Conservation (phyloP, 495 filamentous ascomycete species). For the Neurospora sp. region DNA sequence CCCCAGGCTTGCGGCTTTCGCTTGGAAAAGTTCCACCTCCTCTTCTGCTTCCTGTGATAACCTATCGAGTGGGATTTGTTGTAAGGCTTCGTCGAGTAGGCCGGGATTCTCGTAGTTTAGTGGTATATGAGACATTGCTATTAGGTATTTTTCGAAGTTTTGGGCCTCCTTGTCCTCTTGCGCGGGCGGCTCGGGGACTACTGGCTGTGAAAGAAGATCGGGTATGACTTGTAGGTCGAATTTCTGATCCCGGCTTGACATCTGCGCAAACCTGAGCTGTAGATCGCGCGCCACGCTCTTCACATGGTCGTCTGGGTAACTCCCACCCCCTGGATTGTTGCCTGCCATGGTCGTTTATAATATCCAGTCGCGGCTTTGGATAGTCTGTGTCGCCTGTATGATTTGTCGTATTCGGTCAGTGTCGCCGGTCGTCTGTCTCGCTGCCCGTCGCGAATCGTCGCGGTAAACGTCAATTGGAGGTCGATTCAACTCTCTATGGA, state of each 20-base stretch:
- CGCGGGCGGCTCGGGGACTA: slow-evolving; percentile 40
- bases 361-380: neutral
- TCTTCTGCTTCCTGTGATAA: slow-evolving; percentile 93
- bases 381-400: neutral
- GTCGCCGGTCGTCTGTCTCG: neutral
- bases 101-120: slow-evolving; percentile 96
- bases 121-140: slow-evolving; percentile 72
- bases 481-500: neutral
- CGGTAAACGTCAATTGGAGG: neutral
- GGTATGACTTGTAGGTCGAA: neutral
- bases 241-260: neutral
- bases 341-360: neutral
- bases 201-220: neutral
- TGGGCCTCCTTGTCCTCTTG: slow-evolving; percentile 56
- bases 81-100: slow-evolving; percentile 83
- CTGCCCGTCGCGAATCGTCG: neutral
- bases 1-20: slow-evolving; percentile 75
- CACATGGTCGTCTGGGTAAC: neutral
- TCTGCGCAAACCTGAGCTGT: neutral
- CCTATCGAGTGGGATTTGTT: slow-evolving; percentile 76
- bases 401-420: neutral
- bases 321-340: neutral
- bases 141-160: slow-evolving; percentile 75
- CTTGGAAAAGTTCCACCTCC: slow-evolving; percentile 75
- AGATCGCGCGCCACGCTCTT: neutral